Conservation (phyloP, 805 yeast genomes). For the Maudiozyma barnettii region DNA sequence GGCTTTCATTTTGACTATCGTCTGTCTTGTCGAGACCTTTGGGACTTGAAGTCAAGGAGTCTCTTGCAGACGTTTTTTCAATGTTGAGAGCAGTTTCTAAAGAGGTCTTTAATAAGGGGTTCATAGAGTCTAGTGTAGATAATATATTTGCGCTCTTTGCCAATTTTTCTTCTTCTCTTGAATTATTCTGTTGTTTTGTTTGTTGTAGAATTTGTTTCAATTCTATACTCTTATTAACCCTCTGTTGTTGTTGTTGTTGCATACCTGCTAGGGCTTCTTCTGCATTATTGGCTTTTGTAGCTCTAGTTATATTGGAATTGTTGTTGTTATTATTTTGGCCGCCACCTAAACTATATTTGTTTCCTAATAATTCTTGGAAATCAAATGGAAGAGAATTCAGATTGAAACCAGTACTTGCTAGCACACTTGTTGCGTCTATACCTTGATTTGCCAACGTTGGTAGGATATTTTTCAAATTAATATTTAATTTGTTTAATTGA, state of each 20-base stretch:
- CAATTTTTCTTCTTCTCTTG: not conserved
- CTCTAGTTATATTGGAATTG: conserved; percentile 10
- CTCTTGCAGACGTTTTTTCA: conserved; percentile 1
- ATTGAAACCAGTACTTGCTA: conserved; percentile 10
- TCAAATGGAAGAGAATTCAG: conserved; percentile 25
- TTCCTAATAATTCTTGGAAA: conserved; percentile 22
- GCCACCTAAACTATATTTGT: conserved; percentile 6
- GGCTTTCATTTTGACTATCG: not conserved
- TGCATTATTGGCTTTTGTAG: conserved; percentile 20
- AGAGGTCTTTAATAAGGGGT: conserved; percentile 2
- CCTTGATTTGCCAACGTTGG: conserved; percentile 4
- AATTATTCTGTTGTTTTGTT: not conserved
- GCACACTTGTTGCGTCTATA: conserved; percentile 6
- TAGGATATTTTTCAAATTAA: conserved; percentile 8
- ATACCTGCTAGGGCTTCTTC: conserved; percentile 27
- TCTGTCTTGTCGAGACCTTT: conserved; percentile 2
- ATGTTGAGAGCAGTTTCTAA: not conserved
- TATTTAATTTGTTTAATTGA: conserved; percentile 9
- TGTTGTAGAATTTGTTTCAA: conserved; percentile 1
- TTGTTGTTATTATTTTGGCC: conserved; percentile 1
- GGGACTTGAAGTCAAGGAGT: conserved; percentile 4
- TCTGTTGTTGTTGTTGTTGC: conserved; percentile 23
- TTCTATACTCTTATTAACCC: conserved; percentile 8
- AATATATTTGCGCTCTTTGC: not conserved
- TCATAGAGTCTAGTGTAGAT: conserved; percentile 1